phyloP scores from a whole-genome alignment of 208 protist genomes.

The Acanthamoeba polyphaga region DNA sequence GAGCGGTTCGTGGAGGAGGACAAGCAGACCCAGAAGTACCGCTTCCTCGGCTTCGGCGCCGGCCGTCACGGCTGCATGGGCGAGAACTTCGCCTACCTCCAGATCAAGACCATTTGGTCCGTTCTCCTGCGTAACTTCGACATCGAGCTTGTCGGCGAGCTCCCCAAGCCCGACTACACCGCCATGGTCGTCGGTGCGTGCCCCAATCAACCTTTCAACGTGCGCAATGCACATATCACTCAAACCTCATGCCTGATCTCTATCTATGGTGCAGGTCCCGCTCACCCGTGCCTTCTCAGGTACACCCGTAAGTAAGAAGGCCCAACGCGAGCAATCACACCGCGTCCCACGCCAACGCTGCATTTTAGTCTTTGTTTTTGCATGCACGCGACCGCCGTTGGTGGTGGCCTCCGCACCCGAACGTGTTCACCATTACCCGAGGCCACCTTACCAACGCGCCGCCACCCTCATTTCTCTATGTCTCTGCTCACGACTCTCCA shows the following conservation, averaged over 20 bases:
- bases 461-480: too few relatives aligned
- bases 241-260: background rate
- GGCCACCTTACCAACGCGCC: too few relatives aligned
- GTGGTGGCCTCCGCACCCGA: too few relatives aligned
- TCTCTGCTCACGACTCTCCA: too few relatives aligned
- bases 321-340: background rate
- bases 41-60: conserved; percentile 93
- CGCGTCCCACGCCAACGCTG: background rate
- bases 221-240: background rate
- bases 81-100: conserved; percentile 95
- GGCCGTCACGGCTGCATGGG: conserved; percentile 90
- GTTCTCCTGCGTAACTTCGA: conserved; percentile 93
- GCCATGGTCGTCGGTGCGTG: conserved; percentile 77
- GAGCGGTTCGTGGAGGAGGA: conserved; percentile 86
- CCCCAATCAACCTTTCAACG: background rate
- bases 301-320: conserved; percentile 47
- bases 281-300: conserved; percentile 44
- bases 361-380: background rate
- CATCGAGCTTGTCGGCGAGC: conserved; percentile 90
- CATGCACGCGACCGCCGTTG: background rate
- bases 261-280: background rate
- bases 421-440: too few relatives aligned
- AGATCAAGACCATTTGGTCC: conserved; percentile 94
- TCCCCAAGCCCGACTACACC: conserved; percentile 93
- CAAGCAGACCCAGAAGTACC: conserved; percentile 84